Evolutionary conservation across 2,329 filamentous ascomycete species (phyloP), one percentile per base, ranked within the genome.

Genomic region (Tothia fuscella): DNA sequence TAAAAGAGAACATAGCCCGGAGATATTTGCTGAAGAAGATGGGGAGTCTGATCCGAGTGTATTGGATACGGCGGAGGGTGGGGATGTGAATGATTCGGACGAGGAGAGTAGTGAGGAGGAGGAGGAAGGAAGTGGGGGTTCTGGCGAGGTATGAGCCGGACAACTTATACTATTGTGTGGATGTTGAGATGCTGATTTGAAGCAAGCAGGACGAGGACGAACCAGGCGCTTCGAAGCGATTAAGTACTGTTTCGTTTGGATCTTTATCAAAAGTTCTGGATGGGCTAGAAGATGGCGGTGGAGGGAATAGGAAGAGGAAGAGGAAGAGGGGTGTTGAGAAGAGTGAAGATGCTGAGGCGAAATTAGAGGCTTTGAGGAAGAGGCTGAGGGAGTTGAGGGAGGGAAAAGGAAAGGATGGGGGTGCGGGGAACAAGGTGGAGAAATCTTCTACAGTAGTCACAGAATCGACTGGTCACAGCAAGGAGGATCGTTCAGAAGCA

Each of bases 211-310:
- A 16, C 20, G 42, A 44, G 4, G 36, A 40, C 14, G 42, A 44
- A 19, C 25, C 21, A 2, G 28, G 16, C 2, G 24, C 34, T 6
- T n/a, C 19, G 37, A 56, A 62, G 12, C 56, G 63, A 25, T 60
- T 79, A 44, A 69, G 66, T 52, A 70, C 67, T 46, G 76, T 95
- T 49, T 91, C 87, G 19, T 95, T 96, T 54, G 88, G 87, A 48
- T 83, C 84, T n/a, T 69, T 95, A 30, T 85, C 84, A 49, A 84
- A 85, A 67, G 88, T 87, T 1, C 85, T 93, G 64, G 79, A 79
- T 29, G 73, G 77, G 0, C 62, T 93, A n/a, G n/a, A n/a, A n/a
- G n/a, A n/a, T 24, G 66, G 64, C 56, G 49, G 61, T 62, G 60
- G 51, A 46, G 49, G 50, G 33, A 59, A 45, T 41, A 55, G 46